These are phyloP conservation scores for Closterium sp. DNA, from an alignment of 139 green algal genomes.

Conservation along the genomic window DNA sequence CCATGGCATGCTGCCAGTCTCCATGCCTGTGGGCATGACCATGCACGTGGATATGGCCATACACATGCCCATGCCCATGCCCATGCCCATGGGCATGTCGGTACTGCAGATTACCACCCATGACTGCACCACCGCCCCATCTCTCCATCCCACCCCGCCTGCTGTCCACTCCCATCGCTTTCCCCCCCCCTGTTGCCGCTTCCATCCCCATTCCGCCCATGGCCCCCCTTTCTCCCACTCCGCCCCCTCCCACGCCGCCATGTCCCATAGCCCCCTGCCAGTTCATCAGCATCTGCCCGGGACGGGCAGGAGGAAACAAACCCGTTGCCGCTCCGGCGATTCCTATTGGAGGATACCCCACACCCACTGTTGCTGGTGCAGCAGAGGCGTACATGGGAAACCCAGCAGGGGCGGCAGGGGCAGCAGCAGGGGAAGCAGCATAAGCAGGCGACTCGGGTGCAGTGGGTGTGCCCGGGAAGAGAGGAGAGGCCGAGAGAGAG, in stretches of 20 bases:
- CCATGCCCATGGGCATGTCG: conserved; percentile 3
- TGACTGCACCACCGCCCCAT: background rate
- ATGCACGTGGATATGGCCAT: conserved; percentile 10
- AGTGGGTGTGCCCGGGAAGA: background rate
- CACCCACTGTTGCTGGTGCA: background rate
- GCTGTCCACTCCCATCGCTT: background rate
- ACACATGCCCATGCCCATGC: background rate
- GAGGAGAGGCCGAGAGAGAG: background rate
- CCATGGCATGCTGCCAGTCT: background rate
- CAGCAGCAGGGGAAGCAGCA: background rate
- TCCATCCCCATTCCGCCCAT: background rate
- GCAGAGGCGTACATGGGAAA: background rate
- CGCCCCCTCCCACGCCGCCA: background rate
- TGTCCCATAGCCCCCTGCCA: background rate
- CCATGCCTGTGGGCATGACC: background rate
- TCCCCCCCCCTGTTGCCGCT: background rate
- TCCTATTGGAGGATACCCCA: background rate
- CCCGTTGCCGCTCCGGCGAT: background rate
- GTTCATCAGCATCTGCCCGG: background rate
- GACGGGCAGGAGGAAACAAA: background rate
- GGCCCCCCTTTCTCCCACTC: background rate
- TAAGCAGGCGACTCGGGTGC: background rate
- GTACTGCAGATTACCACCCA: background rate
- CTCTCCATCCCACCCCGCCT: background rate
- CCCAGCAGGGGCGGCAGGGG: background rate